Evolutionary conservation across 2,329 filamentous ascomycete genomes (phyloP).

Genomic region (Macroventuria anomochaeta): DNA sequence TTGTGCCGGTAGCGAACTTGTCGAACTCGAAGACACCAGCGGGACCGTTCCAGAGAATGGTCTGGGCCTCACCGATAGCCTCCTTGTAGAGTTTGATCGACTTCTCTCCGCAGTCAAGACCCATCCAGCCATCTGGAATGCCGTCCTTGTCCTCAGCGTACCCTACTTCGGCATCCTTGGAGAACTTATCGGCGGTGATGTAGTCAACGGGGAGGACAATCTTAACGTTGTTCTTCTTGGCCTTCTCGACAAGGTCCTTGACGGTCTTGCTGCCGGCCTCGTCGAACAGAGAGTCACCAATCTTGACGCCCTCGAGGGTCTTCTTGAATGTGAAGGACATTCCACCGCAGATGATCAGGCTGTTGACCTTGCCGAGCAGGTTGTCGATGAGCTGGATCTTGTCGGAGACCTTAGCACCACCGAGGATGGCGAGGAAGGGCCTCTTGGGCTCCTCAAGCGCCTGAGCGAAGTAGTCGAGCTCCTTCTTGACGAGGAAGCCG

Average conservation of each 20-base stretch:
- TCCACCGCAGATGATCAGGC: slow-evolving; percentile 92
- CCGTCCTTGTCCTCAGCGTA: slow-evolving; percentile 84
- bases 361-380: slow-evolving; percentile 96
- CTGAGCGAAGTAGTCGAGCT: slow-evolving; percentile 98
- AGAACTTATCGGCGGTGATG: slow-evolving; percentile 95
- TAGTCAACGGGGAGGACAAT: slow-evolving; percentile 94
- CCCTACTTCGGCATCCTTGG: slow-evolving; percentile 79
- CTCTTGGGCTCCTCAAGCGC: slow-evolving; percentile 91
- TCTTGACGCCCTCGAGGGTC: slow-evolving; percentile 87
- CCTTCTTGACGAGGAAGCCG: slow-evolving; percentile 99
- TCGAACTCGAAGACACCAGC: slow-evolving; percentile 98
- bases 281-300: slow-evolving; percentile 91
- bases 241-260: slow-evolving; percentile 86
- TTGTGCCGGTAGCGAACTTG: slow-evolving; percentile 89
- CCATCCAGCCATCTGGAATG: slow-evolving; percentile 98
- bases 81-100: slow-evolving; percentile 86
- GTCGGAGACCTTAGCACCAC: slow-evolving; percentile 97
- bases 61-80: slow-evolving; percentile 86
- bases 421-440: slow-evolving; percentile 97
- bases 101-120: slow-evolving; percentile 91
- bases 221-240: slow-evolving; percentile 94
- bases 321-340: slow-evolving; percentile 99
- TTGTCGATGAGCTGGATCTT: slow-evolving; percentile 99
- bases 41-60: slow-evolving; percentile 98
- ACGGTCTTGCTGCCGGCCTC: slow-evolving; percentile 94